These are phyloP conservation scores for Chlorophyllum brunneum DNA, from an alignment of 768 basidiomycete genomes.

Conservation along the genomic window DNA sequence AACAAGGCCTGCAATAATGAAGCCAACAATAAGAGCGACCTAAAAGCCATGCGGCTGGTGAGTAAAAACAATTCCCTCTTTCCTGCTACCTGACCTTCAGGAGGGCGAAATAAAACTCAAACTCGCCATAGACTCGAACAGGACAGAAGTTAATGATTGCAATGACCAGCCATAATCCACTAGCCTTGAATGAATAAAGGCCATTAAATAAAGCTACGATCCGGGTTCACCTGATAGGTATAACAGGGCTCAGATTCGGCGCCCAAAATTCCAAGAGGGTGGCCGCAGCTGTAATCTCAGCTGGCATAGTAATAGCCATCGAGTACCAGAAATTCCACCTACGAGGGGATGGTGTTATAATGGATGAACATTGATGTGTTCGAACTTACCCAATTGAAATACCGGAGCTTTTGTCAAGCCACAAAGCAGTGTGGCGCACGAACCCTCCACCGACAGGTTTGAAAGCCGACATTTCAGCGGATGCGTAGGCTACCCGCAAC, in stretches of 20 bases:
- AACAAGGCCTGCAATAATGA: conserved; percentile 33
- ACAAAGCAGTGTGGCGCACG: conserved; percentile 46
- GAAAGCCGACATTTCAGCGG: conserved; percentile 54
- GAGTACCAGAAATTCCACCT: conserved; percentile 43
- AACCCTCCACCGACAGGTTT: conserved; percentile 57
- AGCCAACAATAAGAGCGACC: conserved; percentile 21
- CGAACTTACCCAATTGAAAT: conserved; percentile 22
- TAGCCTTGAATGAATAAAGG: conserved; percentile 14
- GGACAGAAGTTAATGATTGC: conserved; percentile 33
- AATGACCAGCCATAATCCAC: conserved; percentile 28
- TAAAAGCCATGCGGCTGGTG: not conserved
- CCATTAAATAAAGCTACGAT: not conserved
- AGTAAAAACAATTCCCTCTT: too few species aligned
- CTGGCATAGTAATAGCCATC: conserved; percentile 36
- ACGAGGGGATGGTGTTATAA: not conserved
- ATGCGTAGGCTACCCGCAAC: conserved; percentile 22
- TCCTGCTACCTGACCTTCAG: conserved; percentile 20
- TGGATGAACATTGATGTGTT: not conserved
- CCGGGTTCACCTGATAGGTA: conserved; percentile 24
- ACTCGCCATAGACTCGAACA: conserved; percentile 47
- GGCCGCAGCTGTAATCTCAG: conserved; percentile 51
- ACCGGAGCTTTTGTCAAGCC: conserved; percentile 39
- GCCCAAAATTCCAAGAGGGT: conserved; percentile 40
- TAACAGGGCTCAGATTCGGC: conserved; percentile 18
- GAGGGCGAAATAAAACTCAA: conserved; percentile 53